A percentile compares a stretch with the other conserved stretches of the same genome.
These are phyloP conservation scores for Tillandsia fasciculata DNA, from an alignment of 176 grass and related monocot species.

Conservation along the genomic window DNA sequence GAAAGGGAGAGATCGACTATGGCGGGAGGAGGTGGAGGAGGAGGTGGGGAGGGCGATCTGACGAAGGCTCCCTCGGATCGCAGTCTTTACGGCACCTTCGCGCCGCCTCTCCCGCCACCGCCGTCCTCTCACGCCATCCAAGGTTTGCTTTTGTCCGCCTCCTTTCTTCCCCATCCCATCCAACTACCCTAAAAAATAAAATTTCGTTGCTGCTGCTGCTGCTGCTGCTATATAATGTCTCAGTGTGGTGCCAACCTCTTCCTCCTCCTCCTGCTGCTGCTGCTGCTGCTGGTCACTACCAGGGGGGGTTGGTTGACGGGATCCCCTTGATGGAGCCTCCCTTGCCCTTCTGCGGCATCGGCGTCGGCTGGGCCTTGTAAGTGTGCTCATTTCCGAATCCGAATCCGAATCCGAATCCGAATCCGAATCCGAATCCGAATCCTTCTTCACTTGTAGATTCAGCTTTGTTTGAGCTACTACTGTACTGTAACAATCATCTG, in stretches of 20 bases:
- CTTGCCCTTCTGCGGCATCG: conserved; percentile 45
- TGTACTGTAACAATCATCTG: not conserved
- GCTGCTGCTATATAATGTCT: not conserved
- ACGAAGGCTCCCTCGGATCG: not conserved
- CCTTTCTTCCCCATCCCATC: not conserved
- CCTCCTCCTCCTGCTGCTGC: not conserved
- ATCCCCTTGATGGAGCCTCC: conserved; percentile 28
- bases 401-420: too few relatives aligned
- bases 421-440: not conserved
- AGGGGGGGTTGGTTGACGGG: conserved; percentile 35
- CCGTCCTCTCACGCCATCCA: not conserved
- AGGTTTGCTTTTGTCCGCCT: not conserved
- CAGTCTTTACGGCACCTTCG: not conserved
- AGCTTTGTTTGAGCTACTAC: not conserved
- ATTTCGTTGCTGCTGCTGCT: not conserved
- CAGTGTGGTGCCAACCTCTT: not conserved
- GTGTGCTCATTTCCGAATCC: not conserved
- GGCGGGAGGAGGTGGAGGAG: not conserved
- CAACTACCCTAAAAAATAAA: not conserved
- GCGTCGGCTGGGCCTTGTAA: conserved; percentile 57
- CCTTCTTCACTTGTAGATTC: not conserved
- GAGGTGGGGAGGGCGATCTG: not conserved
- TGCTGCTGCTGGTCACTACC: conserved; percentile 15
- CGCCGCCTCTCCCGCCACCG: not conserved
- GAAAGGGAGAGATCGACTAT: not conserved